phyloP scores from a whole-genome alignment of 176 grass and related monocot genomes.

The Aegilops bicornis region DNA sequence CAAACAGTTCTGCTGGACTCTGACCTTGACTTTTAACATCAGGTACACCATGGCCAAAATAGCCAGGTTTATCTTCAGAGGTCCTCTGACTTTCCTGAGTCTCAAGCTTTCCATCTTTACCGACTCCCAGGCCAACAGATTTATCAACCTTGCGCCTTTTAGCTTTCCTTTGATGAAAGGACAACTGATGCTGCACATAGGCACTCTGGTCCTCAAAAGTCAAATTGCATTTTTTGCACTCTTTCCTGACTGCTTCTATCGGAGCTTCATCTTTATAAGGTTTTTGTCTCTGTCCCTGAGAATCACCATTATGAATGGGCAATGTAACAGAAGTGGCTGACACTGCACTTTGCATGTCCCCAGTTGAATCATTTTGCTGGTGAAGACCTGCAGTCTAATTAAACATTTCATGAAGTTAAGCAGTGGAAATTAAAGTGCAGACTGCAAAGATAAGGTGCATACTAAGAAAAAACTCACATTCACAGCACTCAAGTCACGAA shows the following conservation, averaged over 20 bases:
- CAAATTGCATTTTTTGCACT: slow-evolving; percentile 66
- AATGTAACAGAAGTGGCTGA: slow-evolving; percentile 31
- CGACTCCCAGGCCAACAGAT: slow-evolving; percentile 26
- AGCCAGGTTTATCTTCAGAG: slow-evolving; percentile 49
- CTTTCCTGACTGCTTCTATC: slow-evolving; percentile 27
- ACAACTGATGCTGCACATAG: slow-evolving; percentile 77
- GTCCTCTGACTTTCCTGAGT: slow-evolving; percentile 62
- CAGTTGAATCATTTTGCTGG: slow-evolving; percentile 39
- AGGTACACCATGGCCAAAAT: slow-evolving; percentile 38
- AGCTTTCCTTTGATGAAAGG: slow-evolving; percentile 74
- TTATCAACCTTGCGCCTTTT: slow-evolving; percentile 66
- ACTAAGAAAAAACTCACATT: slow-evolving; percentile 34
- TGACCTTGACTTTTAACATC: slow-evolving; percentile 57
- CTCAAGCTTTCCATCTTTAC: slow-evolving; percentile 61
- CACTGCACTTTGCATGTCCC: slow-evolving; percentile 40
- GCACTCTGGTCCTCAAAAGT: slow-evolving; percentile 59
- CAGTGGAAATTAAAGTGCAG: not conserved
- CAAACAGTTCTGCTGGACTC: slow-evolving; percentile 36
- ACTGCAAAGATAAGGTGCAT: slow-evolving; percentile 15
- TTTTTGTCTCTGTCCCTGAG: slow-evolving; percentile 35
- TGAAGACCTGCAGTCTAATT: slow-evolving; percentile 47
- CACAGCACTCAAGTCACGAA: slow-evolving; percentile 22
- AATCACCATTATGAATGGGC: slow-evolving; percentile 22
- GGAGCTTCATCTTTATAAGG: slow-evolving; percentile 41
- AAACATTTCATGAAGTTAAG: slow-evolving; percentile 27